These are phyloP conservation scores for Tephrocybe sp. DNA, from an alignment of 768 basidiomycete genomes.

Conservation along the genomic window DNA sequence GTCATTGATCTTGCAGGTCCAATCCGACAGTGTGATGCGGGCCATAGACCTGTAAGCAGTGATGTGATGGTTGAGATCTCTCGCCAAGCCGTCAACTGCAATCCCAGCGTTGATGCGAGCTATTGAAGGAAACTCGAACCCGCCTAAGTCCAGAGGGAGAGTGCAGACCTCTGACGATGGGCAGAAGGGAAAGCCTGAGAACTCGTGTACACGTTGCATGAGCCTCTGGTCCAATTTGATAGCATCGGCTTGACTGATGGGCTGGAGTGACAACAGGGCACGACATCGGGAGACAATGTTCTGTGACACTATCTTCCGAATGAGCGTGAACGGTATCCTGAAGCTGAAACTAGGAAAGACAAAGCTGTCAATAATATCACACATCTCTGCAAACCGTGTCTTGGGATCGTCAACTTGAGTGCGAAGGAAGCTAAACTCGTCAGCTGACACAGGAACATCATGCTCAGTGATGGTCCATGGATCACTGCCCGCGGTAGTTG, in stretches of 20 bases:
- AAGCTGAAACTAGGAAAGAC: conserved; percentile 17
- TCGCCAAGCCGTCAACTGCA: conserved; percentile 16
- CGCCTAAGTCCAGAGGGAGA: conserved; percentile 10
- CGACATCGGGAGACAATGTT: conserved; percentile 16
- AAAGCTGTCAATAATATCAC: conserved; percentile 19
- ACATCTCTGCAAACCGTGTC: conserved; percentile 8
- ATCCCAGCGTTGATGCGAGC: conserved; percentile 17
- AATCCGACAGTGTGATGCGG: conserved; percentile 16
- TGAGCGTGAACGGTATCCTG: conserved; percentile 17
- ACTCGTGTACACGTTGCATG: conserved; percentile 14
- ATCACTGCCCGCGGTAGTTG: conserved; percentile 1
- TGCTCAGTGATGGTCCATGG: conserved; percentile 9
- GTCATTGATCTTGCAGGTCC: conserved; percentile 13
- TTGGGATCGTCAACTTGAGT: conserved; percentile 19
- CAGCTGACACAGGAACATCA: conserved; percentile 5
- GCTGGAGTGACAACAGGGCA: conserved; percentile 21
- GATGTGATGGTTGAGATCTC: conserved; percentile 26
- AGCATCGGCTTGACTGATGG: conserved; percentile 16
- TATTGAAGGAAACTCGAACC: conserved; percentile 23
- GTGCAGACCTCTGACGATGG: conserved; percentile 5
- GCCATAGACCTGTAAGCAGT: conserved; percentile 14
- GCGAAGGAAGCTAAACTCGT: conserved; percentile 21
- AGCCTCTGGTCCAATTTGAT: conserved; percentile 16
- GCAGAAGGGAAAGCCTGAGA: conserved; percentile 23
- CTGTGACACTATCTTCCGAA: conserved; percentile 21